phyloP scores from a whole-genome alignment of 768 basidiomycete species.

The Suillus weaverae region DNA sequence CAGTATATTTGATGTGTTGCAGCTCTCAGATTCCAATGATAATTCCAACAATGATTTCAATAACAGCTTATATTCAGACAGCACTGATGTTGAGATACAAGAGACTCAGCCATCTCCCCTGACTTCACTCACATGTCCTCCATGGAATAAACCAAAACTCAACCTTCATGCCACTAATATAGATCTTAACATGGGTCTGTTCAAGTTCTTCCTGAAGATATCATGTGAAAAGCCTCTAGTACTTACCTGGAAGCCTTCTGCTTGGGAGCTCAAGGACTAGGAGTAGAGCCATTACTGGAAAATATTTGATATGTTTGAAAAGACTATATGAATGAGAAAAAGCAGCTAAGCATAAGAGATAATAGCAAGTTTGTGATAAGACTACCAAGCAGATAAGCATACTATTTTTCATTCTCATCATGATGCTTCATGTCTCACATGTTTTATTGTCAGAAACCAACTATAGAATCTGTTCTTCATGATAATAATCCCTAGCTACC shows the following conservation, averaged over 20 bases:
- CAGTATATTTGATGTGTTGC: too few relatives aligned
- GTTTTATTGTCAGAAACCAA: background rate
- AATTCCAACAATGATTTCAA: too few relatives aligned
- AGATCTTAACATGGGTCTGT: background rate
- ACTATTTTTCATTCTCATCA: background rate
- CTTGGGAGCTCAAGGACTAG: background rate
- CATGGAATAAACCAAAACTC: conserved; percentile 1
- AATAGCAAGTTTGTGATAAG: background rate
- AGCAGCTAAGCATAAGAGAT: background rate
- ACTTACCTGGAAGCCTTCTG: background rate
- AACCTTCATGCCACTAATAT: background rate
- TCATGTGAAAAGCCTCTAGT: background rate
- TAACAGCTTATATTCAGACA: background rate
- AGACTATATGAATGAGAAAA: background rate
- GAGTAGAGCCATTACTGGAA: background rate
- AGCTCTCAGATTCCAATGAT: background rate
- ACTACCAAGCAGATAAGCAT: background rate
- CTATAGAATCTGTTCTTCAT: background rate
- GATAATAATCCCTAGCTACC: background rate
- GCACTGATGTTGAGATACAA: background rate
- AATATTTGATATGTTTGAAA: background rate
- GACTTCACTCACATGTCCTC: background rate
- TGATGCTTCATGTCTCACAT: background rate
- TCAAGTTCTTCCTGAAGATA: background rate
- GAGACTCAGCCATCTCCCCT: background rate